Percentiles rank a stretch among this genome's conserved stretches.
Conservation (phyloP, 106 monocot species). For the Gastrodia elata region DNA sequence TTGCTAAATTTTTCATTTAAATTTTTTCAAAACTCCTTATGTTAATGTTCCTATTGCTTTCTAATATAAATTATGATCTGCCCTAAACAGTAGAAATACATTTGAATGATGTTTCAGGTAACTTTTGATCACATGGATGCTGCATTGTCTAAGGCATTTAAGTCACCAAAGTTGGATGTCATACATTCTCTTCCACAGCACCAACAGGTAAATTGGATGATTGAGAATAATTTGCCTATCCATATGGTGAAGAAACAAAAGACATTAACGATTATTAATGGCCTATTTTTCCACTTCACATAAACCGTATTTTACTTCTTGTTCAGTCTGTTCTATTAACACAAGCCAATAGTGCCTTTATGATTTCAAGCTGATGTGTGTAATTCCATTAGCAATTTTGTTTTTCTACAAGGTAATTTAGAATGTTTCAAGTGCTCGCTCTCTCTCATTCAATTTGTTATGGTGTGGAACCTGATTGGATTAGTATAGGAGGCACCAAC, state of each 20-base stretch:
- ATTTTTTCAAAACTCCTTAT: neutral
- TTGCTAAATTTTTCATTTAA: neutral
- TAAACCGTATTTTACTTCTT: too few relatives aligned
- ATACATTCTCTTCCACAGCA: conserved; percentile 89
- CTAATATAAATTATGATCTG: neutral
- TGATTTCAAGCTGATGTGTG: neutral
- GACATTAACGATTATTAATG: too few relatives aligned
- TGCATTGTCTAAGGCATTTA: conserved; percentile 89
- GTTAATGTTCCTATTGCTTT: neutral
- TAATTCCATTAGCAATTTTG: neutral
- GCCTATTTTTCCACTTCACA: too few relatives aligned
- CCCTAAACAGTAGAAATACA: neutral
- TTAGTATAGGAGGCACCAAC: too few relatives aligned
- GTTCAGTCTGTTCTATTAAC: too few relatives aligned
- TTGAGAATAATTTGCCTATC: too few relatives aligned
- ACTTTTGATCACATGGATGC: conserved; percentile 72
- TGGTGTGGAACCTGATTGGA: too few relatives aligned
- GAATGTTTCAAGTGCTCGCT: neutral
- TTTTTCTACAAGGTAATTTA: neutral
- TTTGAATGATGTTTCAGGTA: conserved; percentile 46
- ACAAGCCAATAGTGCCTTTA: neutral
- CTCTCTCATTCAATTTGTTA: too few relatives aligned
- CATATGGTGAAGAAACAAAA: too few relatives aligned
- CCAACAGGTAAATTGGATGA: conserved; percentile 53
- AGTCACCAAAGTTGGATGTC: conserved; percentile 52